A percentile compares a stretch with the other conserved stretches of the same genome.
phyloP scores from a whole-genome alignment of 495 filamentous ascomycete species.

The Neohortaea acidophila region DNA sequence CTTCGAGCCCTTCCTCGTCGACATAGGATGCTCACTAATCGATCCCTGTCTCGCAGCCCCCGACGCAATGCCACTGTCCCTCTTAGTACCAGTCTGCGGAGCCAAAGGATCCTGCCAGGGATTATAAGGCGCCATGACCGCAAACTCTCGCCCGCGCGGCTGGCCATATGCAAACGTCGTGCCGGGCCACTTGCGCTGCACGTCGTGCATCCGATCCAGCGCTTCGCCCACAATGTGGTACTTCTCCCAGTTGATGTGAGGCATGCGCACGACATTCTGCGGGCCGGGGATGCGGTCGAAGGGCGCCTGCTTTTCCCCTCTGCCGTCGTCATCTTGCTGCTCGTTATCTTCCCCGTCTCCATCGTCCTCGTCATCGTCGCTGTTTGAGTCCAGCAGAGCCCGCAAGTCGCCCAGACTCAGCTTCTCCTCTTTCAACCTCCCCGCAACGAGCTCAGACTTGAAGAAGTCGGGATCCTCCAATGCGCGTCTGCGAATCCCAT shows the following conservation, averaged over 20 bases:
- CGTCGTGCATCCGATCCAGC: slow-evolving; percentile 67
- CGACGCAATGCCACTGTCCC: slow-evolving; percentile 1
- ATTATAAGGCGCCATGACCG: slow-evolving; percentile 59
- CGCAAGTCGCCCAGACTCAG: slow-evolving; percentile 24
- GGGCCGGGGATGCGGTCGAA: slow-evolving; percentile 47
- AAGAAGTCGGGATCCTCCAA: slow-evolving; percentile 55
- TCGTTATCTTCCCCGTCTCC: slow-evolving; percentile 25
- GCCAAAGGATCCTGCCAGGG: slow-evolving; percentile 41
- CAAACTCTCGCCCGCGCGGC: slow-evolving; percentile 35
- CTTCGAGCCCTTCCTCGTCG: slow-evolving; percentile 12
- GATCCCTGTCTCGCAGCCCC: not conserved
- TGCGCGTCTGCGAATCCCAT: slow-evolving; percentile 47
- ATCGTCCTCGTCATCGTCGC: slow-evolving; percentile 23
- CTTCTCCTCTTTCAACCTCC: slow-evolving; percentile 29
- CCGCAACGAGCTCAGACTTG: slow-evolving; percentile 42
- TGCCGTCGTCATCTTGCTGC: slow-evolving; percentile 10
- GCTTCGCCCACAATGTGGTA: slow-evolving; percentile 70
- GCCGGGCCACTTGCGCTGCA: slow-evolving; percentile 50
- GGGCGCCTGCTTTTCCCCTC: not conserved
- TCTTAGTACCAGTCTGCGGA: not conserved
- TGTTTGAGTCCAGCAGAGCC: slow-evolving; percentile 21
- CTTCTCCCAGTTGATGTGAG: slow-evolving; percentile 80
- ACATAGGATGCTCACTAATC: slow-evolving; percentile 17
- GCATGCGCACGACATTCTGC: slow-evolving; percentile 73
- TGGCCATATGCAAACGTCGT: slow-evolving; percentile 17